Evolutionary conservation across 2,329 filamentous ascomycete genomes (phyloP).

Genomic region (Sarocladiaceae sp.): DNA sequence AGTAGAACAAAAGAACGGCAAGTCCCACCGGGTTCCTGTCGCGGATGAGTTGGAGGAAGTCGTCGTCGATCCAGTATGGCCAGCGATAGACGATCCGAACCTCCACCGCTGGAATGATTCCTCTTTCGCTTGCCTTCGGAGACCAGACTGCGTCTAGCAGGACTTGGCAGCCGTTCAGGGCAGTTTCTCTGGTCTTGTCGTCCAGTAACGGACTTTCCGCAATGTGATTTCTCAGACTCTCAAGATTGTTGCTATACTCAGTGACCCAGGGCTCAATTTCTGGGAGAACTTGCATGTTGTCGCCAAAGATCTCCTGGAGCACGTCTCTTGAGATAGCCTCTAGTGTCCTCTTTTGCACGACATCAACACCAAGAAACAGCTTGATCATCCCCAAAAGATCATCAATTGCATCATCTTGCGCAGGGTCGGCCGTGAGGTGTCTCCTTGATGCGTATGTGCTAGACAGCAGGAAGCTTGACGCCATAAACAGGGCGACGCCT

Average conservation of each 20-base stretch:
- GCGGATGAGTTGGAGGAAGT: neutral
- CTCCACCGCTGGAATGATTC: neutral
- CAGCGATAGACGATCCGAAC: constrained; percentile 5
- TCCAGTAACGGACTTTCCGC: neutral
- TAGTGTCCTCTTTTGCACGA: neutral
- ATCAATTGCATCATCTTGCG: neutral
- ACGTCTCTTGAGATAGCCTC: neutral
- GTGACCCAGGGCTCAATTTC: neutral
- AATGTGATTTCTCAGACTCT: neutral
- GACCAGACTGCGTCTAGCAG: neutral
- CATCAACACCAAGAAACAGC: neutral
- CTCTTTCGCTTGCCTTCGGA: neutral
- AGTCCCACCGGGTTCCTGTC: neutral
- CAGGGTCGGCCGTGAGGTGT: neutral
- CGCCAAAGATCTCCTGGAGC: neutral
- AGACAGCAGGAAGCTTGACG: constrained; percentile 1
- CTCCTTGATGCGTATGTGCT: neutral
- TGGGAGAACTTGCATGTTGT: neutral
- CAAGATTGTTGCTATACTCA: neutral
- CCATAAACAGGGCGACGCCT: neutral
- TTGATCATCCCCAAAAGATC: neutral
- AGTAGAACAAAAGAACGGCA: neutral
- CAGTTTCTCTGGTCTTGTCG: neutral
- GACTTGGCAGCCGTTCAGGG: neutral
- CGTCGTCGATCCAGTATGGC: neutral